Percentiles rank a stretch among this genome's conserved stretches.
phyloP scores from a whole-genome alignment of 306 rosid species.

The Quercus suber region DNA sequence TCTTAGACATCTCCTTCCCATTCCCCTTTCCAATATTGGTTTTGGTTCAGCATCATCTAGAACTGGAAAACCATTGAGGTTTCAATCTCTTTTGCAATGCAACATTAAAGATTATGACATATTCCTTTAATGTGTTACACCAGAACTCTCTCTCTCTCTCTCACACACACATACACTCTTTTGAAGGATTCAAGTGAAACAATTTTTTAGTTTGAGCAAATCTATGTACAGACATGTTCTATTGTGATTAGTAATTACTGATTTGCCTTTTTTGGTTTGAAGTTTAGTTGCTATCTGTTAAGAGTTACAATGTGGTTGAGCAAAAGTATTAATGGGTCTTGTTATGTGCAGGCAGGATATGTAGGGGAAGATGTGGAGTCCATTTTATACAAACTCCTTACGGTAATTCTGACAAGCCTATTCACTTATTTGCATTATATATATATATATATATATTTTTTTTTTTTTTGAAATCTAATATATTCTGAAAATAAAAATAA shows the following conservation, averaged over 20 bases:
- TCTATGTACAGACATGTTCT: background rate
- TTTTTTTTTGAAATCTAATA: background rate
- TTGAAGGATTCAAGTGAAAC: background rate
- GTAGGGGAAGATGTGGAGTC: conserved; percentile 99
- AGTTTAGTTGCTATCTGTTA: conserved; percentile 4
- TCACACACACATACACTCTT: too few relatives aligned
- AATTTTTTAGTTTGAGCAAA: background rate
- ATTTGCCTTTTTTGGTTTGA: background rate
- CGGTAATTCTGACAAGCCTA: conserved; percentile 40
- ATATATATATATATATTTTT: background rate
- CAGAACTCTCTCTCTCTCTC: too few relatives aligned
- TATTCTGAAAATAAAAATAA: background rate
- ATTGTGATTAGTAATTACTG: background rate
- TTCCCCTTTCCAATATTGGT: too few relatives aligned
- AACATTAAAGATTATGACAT: too few relatives aligned
- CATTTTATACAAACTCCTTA: conserved; percentile 83
- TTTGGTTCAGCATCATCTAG: too few relatives aligned
- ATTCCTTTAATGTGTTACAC: too few relatives aligned
- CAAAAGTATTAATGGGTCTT: background rate
- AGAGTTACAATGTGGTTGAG: background rate
- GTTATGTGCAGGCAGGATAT: conserved; percentile 81
- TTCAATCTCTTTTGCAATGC: too few relatives aligned
- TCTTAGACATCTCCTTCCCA: too few relatives aligned
- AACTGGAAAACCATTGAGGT: too few relatives aligned
- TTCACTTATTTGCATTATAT: background rate